These are phyloP conservation scores for Raddia guianensis DNA, from an alignment of 176 grass and related monocot genomes.

Conservation along the genomic window DNA sequence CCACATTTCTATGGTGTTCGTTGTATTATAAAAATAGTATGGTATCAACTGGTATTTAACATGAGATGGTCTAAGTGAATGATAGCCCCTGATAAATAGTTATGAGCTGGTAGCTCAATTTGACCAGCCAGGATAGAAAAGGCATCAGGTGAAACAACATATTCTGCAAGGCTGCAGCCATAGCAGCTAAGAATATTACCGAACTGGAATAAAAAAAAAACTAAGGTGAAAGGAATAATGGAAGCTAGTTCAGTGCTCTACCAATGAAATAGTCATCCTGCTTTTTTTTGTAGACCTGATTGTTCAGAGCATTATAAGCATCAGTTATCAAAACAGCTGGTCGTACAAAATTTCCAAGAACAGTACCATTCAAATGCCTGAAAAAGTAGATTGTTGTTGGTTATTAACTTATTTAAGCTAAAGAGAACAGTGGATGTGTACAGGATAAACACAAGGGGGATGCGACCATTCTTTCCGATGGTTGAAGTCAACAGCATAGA, in stretches of 20 bases:
- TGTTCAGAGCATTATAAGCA: slow-evolving; percentile 92
- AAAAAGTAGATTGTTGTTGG: slow-evolving; percentile 34
- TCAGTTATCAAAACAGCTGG: slow-evolving; percentile 99
- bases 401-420: slow-evolving; percentile 16
- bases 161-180: not conserved
- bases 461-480: slow-evolving; percentile 82
- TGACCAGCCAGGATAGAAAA: not conserved
- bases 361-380: slow-evolving; percentile 95
- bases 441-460: slow-evolving; percentile 4
- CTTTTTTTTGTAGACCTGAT: slow-evolving; percentile 86
- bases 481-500: slow-evolving; percentile 96
- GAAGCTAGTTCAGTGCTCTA: slow-evolving; percentile 40
- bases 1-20: not conserved
- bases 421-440: slow-evolving; percentile 1
- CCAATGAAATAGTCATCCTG: slow-evolving; percentile 90
- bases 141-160: not conserved
- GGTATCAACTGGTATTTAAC: not conserved
- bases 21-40: not conserved
- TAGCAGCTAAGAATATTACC: not conserved
- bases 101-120: slow-evolving; percentile 1
- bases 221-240: slow-evolving; percentile 15
- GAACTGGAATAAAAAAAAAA: not conserved
- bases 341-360: slow-evolving; percentile 80
- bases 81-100: not conserved
- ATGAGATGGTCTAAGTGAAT: not conserved